phyloP scores from a whole-genome alignment of 2,329 filamentous ascomycete species.

The Xylariaceae sp. region DNA sequence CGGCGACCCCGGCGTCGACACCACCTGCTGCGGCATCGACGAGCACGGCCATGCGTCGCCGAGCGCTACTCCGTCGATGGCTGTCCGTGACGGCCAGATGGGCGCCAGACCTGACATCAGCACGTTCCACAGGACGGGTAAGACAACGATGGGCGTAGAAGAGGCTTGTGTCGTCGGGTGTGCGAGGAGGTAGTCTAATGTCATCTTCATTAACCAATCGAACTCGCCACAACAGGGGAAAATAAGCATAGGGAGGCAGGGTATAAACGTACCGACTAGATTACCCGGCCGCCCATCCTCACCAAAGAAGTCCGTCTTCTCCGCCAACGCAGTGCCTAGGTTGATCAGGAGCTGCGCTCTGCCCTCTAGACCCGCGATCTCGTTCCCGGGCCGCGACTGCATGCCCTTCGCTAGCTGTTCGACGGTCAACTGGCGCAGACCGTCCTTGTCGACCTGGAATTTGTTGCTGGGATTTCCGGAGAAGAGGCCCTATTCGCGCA shows the following conservation, averaged over 20 bases:
- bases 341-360: constrained; percentile 77
- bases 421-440: constrained; percentile 72
- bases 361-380: constrained; percentile 82
- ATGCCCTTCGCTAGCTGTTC: constrained; percentile 78
- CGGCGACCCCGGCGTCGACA: constrained; percentile 45
- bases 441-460: constrained; percentile 85
- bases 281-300: constrained; percentile 84
- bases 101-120: constrained; percentile 83
- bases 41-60: constrained; percentile 94
- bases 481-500: constrained; percentile 67
- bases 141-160: constrained; percentile 81
- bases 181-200: constrained; percentile 40
- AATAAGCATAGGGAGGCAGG: not conserved
- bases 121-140: constrained; percentile 88
- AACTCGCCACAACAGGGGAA: not conserved
- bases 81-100: constrained; percentile 90
- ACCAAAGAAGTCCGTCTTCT: constrained; percentile 83
- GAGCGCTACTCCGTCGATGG: constrained; percentile 82
- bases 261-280: constrained; percentile 73
- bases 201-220: constrained; percentile 24
- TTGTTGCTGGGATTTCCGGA: constrained; percentile 81
- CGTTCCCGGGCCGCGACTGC: constrained; percentile 80
- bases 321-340: constrained; percentile 72
- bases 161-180: constrained; percentile 89
- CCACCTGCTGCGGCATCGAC: constrained; percentile 65